Conservation (phyloP, 495 filamentous ascomycete species). For the Xylaria nigripes region DNA sequence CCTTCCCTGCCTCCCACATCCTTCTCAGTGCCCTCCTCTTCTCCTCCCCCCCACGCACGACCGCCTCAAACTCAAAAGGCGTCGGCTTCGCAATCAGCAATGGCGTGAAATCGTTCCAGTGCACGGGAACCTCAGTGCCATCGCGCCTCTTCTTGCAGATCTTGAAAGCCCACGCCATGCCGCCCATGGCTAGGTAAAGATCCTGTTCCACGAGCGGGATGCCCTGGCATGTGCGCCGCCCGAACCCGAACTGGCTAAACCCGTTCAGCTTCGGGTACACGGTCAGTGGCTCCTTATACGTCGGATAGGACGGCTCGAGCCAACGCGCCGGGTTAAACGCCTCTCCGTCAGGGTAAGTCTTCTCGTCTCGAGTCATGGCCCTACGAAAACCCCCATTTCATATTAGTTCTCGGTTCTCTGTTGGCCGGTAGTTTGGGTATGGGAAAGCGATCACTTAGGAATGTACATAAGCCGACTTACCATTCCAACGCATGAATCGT, state of each 20-base stretch:
- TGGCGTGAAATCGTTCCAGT: constrained; percentile 43
- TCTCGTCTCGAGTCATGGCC: constrained; percentile 55
- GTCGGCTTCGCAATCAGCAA: constrained; percentile 47
- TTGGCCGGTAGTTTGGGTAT: constrained; percentile 12
- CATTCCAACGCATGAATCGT: constrained; percentile 52
- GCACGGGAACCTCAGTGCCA: constrained; percentile 34
- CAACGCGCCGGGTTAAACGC: constrained; percentile 49
- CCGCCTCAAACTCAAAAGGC: constrained; percentile 39
- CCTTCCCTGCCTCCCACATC: constrained; percentile 31
- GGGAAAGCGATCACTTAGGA: no score
- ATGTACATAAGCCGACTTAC: constrained; percentile 19
- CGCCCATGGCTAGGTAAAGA: constrained; percentile 49
- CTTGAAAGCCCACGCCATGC: constrained; percentile 51
- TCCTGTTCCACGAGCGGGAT: constrained; percentile 48
- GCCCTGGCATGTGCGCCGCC: constrained; percentile 52
- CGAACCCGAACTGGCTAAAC: constrained; percentile 53
- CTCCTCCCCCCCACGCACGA: constrained; percentile 28
- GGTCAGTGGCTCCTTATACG: constrained; percentile 47
- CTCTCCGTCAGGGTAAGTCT: constrained; percentile 53
- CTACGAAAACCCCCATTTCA: no score
- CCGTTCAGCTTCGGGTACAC: constrained; percentile 46
- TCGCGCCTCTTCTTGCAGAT: constrained; percentile 37
- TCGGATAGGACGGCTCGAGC: constrained; percentile 43
- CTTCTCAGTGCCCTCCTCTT: constrained; percentile 20
- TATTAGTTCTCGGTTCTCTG: no score